phyloP scores from a whole-genome alignment of 78 protist species.

The Dictyostelium firmibasis region DNA sequence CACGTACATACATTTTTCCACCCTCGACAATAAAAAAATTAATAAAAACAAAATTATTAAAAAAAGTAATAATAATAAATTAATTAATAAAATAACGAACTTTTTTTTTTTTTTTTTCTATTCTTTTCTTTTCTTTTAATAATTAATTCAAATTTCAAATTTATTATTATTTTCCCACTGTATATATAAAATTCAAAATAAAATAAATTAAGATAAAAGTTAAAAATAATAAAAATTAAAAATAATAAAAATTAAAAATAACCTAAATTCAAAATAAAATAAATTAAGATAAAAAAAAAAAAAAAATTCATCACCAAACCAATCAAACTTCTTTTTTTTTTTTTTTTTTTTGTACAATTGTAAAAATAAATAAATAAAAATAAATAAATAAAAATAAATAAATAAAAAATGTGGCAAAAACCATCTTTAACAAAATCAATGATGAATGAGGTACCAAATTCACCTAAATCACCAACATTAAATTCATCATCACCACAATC shows the following conservation, averaged over 20 bases:
- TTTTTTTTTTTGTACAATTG: neutral
- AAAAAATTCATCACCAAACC: neutral
- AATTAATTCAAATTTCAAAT: neutral
- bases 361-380: neutral
- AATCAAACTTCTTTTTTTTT: too few species aligned
- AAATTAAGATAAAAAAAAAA: neutral
- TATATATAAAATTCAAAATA: neutral
- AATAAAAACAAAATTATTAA: too few species aligned
- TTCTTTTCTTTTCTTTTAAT: too few species aligned
- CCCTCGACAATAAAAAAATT: too few species aligned
- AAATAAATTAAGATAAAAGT: neutral
- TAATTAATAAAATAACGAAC: neutral
- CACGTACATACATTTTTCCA: neutral
- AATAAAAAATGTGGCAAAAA: slow-evolving; percentile 3
- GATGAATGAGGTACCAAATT: neutral
- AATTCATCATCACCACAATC: neutral
- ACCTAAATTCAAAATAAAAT: too few species aligned
- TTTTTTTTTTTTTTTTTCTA: too few species aligned
- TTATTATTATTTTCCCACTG: neutral
- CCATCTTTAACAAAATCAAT: neutral
- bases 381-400: neutral
- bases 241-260: neutral
- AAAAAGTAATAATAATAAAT: too few species aligned
- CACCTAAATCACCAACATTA: neutral
- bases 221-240: neutral